Conservation (phyloP, 768 basidiomycete genomes). For the Pisolithus microcarpus region DNA sequence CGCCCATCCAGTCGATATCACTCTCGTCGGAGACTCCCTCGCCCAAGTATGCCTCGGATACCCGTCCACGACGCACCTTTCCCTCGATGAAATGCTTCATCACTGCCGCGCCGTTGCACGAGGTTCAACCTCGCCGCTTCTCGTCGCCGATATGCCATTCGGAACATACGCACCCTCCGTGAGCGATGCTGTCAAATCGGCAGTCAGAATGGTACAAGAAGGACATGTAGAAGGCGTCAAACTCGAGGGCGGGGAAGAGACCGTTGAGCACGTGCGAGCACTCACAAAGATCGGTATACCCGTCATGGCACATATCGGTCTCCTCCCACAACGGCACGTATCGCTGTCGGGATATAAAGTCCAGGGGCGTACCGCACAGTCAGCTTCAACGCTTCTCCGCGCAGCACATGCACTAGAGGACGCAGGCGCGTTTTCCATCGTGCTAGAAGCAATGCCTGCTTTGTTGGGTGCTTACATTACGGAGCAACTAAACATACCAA, state of each 20-base stretch:
- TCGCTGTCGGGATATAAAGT: conserved; percentile 85
- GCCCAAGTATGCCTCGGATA: conserved; percentile 95
- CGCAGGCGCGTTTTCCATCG: conserved; percentile 82
- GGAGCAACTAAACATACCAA: conserved; percentile 58
- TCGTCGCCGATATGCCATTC: conserved; percentile 95
- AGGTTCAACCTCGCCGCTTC: conserved; percentile 75
- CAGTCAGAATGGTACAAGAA: conserved; percentile 76
- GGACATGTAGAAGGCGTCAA: conserved; percentile 85
- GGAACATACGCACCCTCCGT: conserved; percentile 71
- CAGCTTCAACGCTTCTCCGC: conserved; percentile 54
- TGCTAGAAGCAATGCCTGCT: conserved; percentile 87
- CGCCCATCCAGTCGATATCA: conserved; percentile 70
- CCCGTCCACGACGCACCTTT: conserved; percentile 76
- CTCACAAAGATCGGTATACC: conserved; percentile 81
- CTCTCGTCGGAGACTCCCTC: conserved; percentile 91
- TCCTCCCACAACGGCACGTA: conserved; percentile 83
- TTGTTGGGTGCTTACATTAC: conserved; percentile 74
- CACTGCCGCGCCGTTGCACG: conserved; percentile 82
- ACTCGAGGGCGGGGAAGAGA: conserved; percentile 83
- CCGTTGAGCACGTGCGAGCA: conserved; percentile 57
- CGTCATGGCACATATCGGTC: conserved; percentile 89
- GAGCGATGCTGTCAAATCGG: conserved; percentile 63
- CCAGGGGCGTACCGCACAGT: conserved; percentile 64
- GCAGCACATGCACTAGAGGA: conserved; percentile 67
- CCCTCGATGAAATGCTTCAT: conserved; percentile 89